phyloP scores from a whole-genome alignment of 1,284 basidiomycete genomes.

The Heimioporus retisporus region DNA sequence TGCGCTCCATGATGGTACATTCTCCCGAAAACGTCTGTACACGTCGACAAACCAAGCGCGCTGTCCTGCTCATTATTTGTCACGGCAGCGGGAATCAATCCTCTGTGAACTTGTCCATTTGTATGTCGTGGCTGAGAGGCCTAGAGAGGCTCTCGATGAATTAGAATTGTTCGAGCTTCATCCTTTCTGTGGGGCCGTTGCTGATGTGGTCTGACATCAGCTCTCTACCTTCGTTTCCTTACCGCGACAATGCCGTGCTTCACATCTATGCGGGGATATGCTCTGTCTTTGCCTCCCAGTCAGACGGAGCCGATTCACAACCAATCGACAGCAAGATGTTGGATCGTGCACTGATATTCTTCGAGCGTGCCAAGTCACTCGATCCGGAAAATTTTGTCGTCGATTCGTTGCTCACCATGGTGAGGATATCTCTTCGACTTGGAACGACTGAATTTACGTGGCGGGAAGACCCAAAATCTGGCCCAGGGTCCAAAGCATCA shows the following conservation, averaged over 20 bases:
- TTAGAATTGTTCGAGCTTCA: constrained; percentile 76
- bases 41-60: constrained; percentile 5
- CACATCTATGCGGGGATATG: constrained; percentile 88
- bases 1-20: constrained; percentile 76
- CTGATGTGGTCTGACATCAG: constrained; percentile 50
- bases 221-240: constrained; percentile 88
- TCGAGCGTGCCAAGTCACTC: constrained; percentile 68
- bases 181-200: constrained; percentile 2
- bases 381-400: constrained; percentile 70
- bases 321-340: constrained; percentile 47
- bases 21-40: constrained; percentile 68
- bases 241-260: constrained; percentile 81
- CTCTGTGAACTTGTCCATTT: constrained; percentile 80
- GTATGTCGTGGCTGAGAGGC: constrained; percentile 66
- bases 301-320: constrained; percentile 8
- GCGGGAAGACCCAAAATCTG: constrained; percentile 32
- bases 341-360: constrained; percentile 69
- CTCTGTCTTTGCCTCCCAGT: constrained; percentile 68
- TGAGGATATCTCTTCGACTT: constrained; percentile 19
- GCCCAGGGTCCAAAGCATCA: constrained; percentile 21
- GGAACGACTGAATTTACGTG: constrained; percentile 1
- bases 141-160: constrained; percentile 83
- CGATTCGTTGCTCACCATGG: constrained; percentile 63
- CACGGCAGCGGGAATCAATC: constrained; percentile 75
- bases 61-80: constrained; percentile 25